Conservation (phyloP, 768 basidiomycete species). For the Mycena venus region DNA sequence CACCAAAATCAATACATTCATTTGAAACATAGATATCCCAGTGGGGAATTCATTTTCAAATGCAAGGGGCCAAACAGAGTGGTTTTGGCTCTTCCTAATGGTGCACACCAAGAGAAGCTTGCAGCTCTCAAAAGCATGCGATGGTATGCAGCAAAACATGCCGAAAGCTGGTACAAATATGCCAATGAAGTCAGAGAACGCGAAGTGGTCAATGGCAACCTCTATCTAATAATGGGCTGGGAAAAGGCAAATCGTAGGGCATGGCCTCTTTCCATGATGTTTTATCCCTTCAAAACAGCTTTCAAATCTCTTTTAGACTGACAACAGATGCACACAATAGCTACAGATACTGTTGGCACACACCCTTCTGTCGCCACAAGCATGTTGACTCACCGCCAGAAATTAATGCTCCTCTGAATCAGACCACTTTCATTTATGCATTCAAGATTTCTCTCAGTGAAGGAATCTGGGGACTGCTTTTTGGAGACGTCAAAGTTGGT, state of each 20-base stretch:
- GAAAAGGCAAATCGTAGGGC: conserved; percentile 35
- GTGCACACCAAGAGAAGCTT: conserved; percentile 25
- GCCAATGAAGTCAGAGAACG: conserved; percentile 21
- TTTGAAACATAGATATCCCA: not conserved
- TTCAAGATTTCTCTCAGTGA: conserved; percentile 9
- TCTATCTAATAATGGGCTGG: conserved; percentile 38
- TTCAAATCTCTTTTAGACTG: conserved; percentile 1
- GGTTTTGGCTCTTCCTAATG: conserved; percentile 32
- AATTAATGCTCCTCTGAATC: not conserved
- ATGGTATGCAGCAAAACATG: conserved; percentile 31
- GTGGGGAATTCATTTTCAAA: not conserved
- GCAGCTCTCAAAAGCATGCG: conserved; percentile 12
- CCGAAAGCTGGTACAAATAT: conserved; percentile 34
- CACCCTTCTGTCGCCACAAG: not conserved
- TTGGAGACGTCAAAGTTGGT: not conserved
- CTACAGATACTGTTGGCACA: conserved; percentile 1
- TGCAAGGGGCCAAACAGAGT: conserved; percentile 24
- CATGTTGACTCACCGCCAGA: not conserved
- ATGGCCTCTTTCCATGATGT: conserved; percentile 32
- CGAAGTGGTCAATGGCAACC: conserved; percentile 22
- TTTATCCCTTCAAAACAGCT: not conserved
- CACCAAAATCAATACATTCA: not conserved
- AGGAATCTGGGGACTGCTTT: conserved; percentile 2
- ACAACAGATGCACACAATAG: not conserved
- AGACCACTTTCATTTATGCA: conserved; percentile 19